Base-by-base conservation (phyloP, 2,329 filamentous ascomycete species). In the Penicillium sp. region DNA sequence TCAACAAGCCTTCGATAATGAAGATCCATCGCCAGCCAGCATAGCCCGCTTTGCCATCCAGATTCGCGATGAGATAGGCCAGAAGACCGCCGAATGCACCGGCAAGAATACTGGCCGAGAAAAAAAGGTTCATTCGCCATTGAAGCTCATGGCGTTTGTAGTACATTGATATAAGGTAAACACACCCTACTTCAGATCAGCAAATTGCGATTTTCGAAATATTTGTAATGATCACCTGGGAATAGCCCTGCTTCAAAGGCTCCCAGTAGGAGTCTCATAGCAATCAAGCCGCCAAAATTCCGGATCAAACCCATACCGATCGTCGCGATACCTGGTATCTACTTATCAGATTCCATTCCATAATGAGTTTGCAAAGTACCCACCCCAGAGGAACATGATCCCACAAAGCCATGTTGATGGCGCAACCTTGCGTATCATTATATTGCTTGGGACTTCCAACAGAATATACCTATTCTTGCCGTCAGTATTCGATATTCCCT, bases 371-470 rank as follows among this genome's bases (percentile, higher is more conserved):
- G 29, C 1, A 14, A 6, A 9, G 12, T 14, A 31, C 29, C 14
- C 29, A 74, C 75, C 75, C 70, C 77, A 73, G 22, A 67, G 63
- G 26, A 74, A 68, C 68, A 78, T 77, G 41, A 77, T 74, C n/a
- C 66, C 67, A 51, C 75, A 74, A 4, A 79, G 63, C 71, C 71
- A 75, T 51, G 63, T 72, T 3, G 74, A 74, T 1, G 77, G 78
- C 7, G 69, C 66, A 14, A 79, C 63, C 49, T 69, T 74, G 54
- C 75, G 77, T 56, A 81, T 65, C 7, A 81, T 55, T 15, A 81
- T 56, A 60, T 81, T 81, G 60, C 74, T 75, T 5, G 79, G 79
- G 4, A 81, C 68, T 58, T 80, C 77, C 26, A 72, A 71, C 11
- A 79, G 58, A 7, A 79, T 72, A 61, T 79, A 80, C 1, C 29